Conservation (phyloP, 2,329 filamentous ascomycete genomes). For the Penicillium hordei region DNA sequence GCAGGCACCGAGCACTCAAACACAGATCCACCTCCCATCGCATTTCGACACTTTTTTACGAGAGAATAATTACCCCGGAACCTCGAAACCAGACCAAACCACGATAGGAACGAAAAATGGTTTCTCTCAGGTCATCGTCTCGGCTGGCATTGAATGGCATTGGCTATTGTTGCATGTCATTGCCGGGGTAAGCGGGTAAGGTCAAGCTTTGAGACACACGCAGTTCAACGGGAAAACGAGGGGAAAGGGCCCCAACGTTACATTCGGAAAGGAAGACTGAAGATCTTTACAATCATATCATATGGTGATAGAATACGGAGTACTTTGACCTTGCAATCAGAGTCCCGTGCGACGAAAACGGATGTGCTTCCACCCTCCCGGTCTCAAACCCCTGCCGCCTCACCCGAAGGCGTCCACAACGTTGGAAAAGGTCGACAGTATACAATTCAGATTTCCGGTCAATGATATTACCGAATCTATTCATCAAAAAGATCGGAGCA, state of each 20-base stretch:
- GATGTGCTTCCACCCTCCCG: too few species aligned
- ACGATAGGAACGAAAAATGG: not conserved
- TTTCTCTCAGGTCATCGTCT: not conserved
- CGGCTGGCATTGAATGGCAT: not conserved
- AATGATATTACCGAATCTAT: conserved; percentile 2
- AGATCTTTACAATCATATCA: not conserved
- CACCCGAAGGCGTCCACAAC: not conserved
- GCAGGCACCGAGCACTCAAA: conserved; percentile 3
- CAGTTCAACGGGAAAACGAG: conserved; percentile 7
- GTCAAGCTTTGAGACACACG: conserved; percentile 4
- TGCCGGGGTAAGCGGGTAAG: conserved; percentile 15
- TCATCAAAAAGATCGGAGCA: not conserved
- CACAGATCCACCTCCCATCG: conserved; percentile 17
- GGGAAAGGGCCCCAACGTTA: conserved; percentile 19
- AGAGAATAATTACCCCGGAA: conserved; percentile 30
- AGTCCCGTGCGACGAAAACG: not conserved
- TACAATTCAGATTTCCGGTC: not conserved
- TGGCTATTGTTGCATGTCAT: conserved; percentile 3
- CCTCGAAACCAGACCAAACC: not conserved
- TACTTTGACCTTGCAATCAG: not conserved
- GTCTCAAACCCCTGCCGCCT: not conserved
- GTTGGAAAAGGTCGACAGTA: not conserved
- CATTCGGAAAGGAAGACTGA: conserved; percentile 2
- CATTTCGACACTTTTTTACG: conserved; percentile 1
- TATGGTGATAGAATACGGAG: not conserved